Base-by-base conservation (phyloP, 192 early-diverging fungal species). In the Podila clonocystis region DNA sequence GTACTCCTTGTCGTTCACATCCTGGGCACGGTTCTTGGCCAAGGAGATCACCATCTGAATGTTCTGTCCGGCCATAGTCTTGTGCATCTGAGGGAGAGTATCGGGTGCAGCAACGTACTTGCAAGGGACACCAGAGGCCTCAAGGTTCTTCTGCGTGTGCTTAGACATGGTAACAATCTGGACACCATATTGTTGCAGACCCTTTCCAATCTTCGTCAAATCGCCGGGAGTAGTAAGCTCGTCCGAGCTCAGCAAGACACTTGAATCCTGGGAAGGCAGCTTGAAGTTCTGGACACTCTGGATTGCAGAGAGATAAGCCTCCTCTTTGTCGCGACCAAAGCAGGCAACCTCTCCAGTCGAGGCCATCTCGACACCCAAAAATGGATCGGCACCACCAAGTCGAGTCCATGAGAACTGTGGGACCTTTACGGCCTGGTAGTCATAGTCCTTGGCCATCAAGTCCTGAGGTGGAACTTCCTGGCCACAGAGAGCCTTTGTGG, bases 301-400 rank as follows among this genome's bases (percentile, higher is more conserved):
- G 9, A 97, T 86, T 19, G 94, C 86, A 13, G 92, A 76, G 45
- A 96, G 85, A 86, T 93, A 97, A 6, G 97, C 96, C 73, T 97
- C 95, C 55, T 93, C 87, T 61, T 97, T 93, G 67, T 97, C 92
- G 33, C 87, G 86, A 28, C 98, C 98, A 74, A 99, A 99, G 86
- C 96, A 97, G 0, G 97, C 97, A 19, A 99, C 96, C 87, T 99
- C 97, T 64, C 97, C 97, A 4, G 97, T 99, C 17, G 94, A 96
- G 26, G 96, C 93, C 98, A 99, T 99, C 85, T 99, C 98, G 62
- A 99, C 98, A 65, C 96, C 96, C 41, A 99, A 87, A 86, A 97
- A 92, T 48, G 97, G 97, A 73, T 99, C 98, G 22, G 98, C 98
- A 50, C 98, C 97, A 5, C 89, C 92, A 36, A 99, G 86, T 48